Evolutionary conservation across 495 filamentous ascomycete genomes (phyloP).

Genomic region (Penicillium roqueforti): DNA sequence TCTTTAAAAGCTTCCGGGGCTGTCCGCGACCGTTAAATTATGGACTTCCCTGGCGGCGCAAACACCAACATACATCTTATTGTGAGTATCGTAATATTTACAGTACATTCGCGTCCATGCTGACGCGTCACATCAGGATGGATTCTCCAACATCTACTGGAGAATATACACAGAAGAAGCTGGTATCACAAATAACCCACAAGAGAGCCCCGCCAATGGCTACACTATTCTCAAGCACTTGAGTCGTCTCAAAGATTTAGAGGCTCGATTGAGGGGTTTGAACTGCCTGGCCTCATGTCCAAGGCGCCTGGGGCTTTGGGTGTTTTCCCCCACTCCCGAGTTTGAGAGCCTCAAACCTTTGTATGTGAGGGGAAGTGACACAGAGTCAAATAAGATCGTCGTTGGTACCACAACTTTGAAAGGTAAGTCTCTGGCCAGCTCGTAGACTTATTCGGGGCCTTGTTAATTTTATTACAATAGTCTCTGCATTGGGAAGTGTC

Average conservation of each 20-base stretch:
- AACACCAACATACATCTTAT: constrained; percentile 46
- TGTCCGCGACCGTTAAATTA: constrained; percentile 35
- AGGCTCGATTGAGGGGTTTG: constrained; percentile 35
- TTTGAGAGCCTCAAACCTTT: constrained; percentile 38
- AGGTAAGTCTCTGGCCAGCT: constrained; percentile 22
- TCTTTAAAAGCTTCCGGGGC: constrained; percentile 28
- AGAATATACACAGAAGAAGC: constrained; percentile 47
- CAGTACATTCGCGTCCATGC: background rate
- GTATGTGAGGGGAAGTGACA: constrained; percentile 24
- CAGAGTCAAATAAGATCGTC: constrained; percentile 31
- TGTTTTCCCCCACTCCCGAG: constrained; percentile 41
- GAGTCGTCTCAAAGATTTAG: constrained; percentile 43
- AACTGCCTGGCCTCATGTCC: constrained; percentile 43
- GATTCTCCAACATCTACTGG: constrained; percentile 48
- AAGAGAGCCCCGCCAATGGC: constrained; percentile 38
- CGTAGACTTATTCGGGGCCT: background rate
- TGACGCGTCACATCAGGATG: constrained; percentile 35
- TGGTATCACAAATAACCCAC: constrained; percentile 30
- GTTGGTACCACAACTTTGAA: constrained; percentile 37
- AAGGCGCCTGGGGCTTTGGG: constrained; percentile 40
- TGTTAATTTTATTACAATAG: constrained; percentile 25
- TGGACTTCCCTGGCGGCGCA: constrained; percentile 47
- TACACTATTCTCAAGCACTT: constrained; percentile 44
- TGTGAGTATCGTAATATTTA: constrained; percentile 29
- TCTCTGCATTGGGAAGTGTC: constrained; percentile 41